These are phyloP conservation scores for Trametopsis cervina DNA, from an alignment of 768 basidiomycete species.

Conservation along the genomic window DNA sequence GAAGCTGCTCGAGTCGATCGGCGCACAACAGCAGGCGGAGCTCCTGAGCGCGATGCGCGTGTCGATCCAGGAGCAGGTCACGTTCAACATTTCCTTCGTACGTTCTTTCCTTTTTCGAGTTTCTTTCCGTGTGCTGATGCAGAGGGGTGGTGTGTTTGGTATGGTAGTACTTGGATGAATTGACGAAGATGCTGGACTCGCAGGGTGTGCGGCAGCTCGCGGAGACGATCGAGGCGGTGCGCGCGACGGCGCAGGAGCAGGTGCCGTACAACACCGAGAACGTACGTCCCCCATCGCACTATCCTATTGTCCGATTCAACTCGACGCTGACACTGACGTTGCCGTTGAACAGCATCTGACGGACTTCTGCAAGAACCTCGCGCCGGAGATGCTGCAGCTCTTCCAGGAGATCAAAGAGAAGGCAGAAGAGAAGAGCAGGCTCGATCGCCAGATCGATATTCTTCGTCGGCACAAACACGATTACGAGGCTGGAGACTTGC, in stretches of 20 bases:
- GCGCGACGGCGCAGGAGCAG: slow-evolving; percentile 55
- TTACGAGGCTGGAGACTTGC: slow-evolving; percentile 2
- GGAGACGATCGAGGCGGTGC: slow-evolving; percentile 53
- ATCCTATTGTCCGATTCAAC: not conserved
- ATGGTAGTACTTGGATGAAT: slow-evolving; percentile 6
- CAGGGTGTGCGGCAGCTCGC: slow-evolving; percentile 47
- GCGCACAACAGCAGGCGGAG: slow-evolving; percentile 4
- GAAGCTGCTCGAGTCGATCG: slow-evolving; percentile 2
- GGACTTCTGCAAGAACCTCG: slow-evolving; percentile 9
- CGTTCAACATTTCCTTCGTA: slow-evolving; percentile 9
- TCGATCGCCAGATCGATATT: slow-evolving; percentile 8
- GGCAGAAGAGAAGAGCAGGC: slow-evolving; percentile 10
- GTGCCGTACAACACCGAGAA: slow-evolving; percentile 7
- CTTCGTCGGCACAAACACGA: slow-evolving; percentile 5
- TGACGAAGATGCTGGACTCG: slow-evolving; percentile 3
- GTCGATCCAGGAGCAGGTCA: slow-evolving; percentile 8
- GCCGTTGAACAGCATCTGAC: slow-evolving; percentile 3
- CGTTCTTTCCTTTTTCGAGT: not conserved
- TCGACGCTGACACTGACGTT: not conserved
- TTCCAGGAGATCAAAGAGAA: slow-evolving; percentile 10
- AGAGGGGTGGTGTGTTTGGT: too few relatives aligned
- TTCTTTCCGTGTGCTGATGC: not conserved
- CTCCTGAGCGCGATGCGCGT: slow-evolving; percentile 1
- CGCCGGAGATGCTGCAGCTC: slow-evolving; percentile 9
- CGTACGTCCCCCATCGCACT: too few relatives aligned